Base-by-base conservation (phyloP, 2,329 filamentous ascomycete species). In the Cytospora schulzeri region DNA sequence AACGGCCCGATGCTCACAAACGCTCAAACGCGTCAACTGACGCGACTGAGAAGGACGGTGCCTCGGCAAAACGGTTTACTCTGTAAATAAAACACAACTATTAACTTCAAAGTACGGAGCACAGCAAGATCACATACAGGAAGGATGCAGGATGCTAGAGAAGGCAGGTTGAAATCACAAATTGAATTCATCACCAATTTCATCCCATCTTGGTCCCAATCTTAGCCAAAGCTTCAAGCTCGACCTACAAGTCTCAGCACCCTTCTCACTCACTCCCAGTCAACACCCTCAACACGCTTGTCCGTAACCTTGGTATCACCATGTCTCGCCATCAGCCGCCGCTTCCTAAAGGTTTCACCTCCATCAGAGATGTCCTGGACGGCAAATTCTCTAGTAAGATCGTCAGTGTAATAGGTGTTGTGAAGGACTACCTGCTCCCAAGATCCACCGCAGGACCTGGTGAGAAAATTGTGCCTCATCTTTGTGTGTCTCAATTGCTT, bases 331-430 rank as follows among this genome's bases (percentile, higher is more conserved):
- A 56, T 26, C 59, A 62, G 17, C 41, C 64, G 19, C 41, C 67
- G 5, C 69, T 78, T 19, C 81, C 81, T 3, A 63, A 73, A 2
- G 75, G 76, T 45, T 85, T 85, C 69, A 70, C 64, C 9, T 60
- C 72, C 15, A 74, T 82, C 69, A 71, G 76, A 67, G 73, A 80
- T 33, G 72, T 86, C 24, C 70, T 87, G 66, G 75, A 82, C 58
- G 75, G 74, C 24, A 72, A 74, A 28, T 62, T 75, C 54, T 55
- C 68, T 29, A 68, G 72, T 31, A 69, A 51, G 2, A 64, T 78
- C 7, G 78, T 88, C 68, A 89, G 80, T 75, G 77, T 95, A 50
- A 83, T 92, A 58, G 93, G 92, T 1, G 76, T 94, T 5, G 84
- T 94, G 4, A 85, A 86, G 59, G 91, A 94, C 69, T 82, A 81